Evolutionary conservation across 495 filamentous ascomycete genomes (phyloP), one percentile per base, ranked within the genome.

Genomic region (Podospora pseudocomata): DNA sequence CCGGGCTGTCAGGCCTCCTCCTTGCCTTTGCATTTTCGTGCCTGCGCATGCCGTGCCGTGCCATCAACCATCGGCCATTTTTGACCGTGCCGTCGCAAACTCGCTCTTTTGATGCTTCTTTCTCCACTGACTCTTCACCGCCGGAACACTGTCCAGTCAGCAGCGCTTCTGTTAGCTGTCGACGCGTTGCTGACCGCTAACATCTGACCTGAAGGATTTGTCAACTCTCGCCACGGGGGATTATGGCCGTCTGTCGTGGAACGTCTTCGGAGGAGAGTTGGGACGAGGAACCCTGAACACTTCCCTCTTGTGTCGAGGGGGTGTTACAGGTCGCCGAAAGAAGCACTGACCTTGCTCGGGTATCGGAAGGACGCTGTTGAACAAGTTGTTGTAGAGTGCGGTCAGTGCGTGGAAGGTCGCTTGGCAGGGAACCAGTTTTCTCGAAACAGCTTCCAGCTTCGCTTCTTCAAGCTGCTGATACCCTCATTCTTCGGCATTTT

Each of bases 11-110:
- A 32, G 4, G 61, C 61, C 61, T 63, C 61, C 61, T 63, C 61
- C 61, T 63, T 63, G 61, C 61, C 61, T 63, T 20, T 63, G 32
- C 61, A 63, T 63, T 15, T 49, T 63, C 16, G 23, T 61, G 18
- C 28, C 59, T 32, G 27, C 7, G 59, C 23, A 23, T 34, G 23
- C 56, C 56, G 56, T 58, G 15, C 23, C 23, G 1, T 23, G 23
- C 56, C 56, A 27, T 58, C 56, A 20, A 7, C 56, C 56, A 32
- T 61, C 23, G 19, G 23, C n/a, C 55, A 58, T 19, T 26, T 58
- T 58, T 19, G 20, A 15, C 55, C 23, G 55, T 58, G 55, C 55
- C 55, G 55, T 58, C 5, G 55, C 55, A 20, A n/a, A n/a, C 54
- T 23, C 54, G 20, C 54, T 57, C 54, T 5, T 57, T 57, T 23